Percentiles rank a stretch among this genome's conserved stretches.
phyloP scores from a whole-genome alignment of 1,139 yeast genomes.

The Citeromyces hawaiiensis region DNA sequence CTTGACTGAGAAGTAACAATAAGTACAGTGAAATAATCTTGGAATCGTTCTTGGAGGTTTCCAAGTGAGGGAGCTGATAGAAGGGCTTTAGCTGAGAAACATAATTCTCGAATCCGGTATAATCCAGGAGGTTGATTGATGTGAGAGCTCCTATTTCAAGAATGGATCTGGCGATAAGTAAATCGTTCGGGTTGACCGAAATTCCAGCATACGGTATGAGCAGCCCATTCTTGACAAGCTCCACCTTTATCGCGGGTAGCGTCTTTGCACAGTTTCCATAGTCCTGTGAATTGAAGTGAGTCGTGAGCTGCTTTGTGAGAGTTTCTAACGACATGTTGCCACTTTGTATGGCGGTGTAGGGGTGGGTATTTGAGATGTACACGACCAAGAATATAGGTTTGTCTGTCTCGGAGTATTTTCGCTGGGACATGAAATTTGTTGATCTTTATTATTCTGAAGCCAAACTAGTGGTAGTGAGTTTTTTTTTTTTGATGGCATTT shows the following conservation, averaged over 20 bases:
- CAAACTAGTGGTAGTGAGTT: too few species aligned
- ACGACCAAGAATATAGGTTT: too few species aligned
- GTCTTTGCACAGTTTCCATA: slow-evolving; percentile 47
- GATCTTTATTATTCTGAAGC: too few species aligned
- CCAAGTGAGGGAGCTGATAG: slow-evolving; percentile 34
- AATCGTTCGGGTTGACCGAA: slow-evolving; percentile 40
- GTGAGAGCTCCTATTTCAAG: slow-evolving; percentile 81
- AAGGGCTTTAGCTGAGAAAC: slow-evolving; percentile 70
- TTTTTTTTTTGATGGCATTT: too few species aligned
- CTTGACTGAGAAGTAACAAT: slow-evolving; percentile 65
- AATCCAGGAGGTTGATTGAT: slow-evolving; percentile 50
- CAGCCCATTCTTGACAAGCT: slow-evolving; percentile 63
- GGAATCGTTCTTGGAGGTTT: slow-evolving; percentile 51
- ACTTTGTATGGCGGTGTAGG: slow-evolving; percentile 12
- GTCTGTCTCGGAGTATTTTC: too few species aligned
- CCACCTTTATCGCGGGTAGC: slow-evolving; percentile 63
- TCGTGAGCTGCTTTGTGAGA: slow-evolving; percentile 55
- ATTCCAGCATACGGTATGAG: slow-evolving; percentile 48
- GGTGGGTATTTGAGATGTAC: not conserved
- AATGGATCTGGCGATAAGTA: slow-evolving; percentile 66
- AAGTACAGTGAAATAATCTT: slow-evolving; percentile 71
- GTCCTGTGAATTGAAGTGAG: slow-evolving; percentile 46
- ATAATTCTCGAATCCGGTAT: slow-evolving; percentile 55
- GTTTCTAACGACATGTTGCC: slow-evolving; percentile 27
- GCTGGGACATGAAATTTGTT: too few species aligned